Base-by-base conservation (phyloP, 1,284 basidiomycete genomes). In the Leccinum colubrinum region DNA sequence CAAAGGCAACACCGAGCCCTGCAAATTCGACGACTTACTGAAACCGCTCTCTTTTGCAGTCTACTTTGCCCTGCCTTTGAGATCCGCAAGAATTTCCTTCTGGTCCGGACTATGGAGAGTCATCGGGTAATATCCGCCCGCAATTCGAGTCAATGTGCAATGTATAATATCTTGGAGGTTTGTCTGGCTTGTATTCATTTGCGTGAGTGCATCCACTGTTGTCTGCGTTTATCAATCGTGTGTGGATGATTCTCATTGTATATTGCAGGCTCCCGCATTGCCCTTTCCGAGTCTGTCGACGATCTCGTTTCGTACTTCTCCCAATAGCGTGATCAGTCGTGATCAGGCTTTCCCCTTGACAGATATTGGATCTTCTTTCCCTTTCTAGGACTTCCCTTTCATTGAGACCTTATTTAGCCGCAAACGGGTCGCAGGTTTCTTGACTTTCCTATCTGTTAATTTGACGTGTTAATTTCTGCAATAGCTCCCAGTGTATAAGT, bases 251-350 rank as follows among this genome's bases (percentile, higher is more conserved):
- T 30, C 30, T 30, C 30, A 30, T 30, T 30, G 30, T 30, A 30
- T 30, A 30, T 30, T 30, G 30, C 30, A 30, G 30, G 30, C 30
- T 30, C 30, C 30, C 30, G 30, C 30, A 30, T 30, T 68, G 76
- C 67, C 55, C 12, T 27, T 52, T 12, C 4, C 35, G 35, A 35
- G 4, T 48, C 43, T 17, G 43, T 48, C 43, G 43, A 11, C 17
- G n/a, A 48, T 17, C n/a, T 48, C 17, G 9, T 20, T 48, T 48
- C 43, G n/a, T 48, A 11, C 8, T 20, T 48, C n/a, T 48, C 43
- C 43, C 43, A 17, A 11, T 48, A n/a, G 17, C 43, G 35, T 35
- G 35, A 11, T 35, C 35, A 35, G 35, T 35, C 33, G 33, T 35
- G 33, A 35, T 35, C 33, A 35, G 35, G 35, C 9, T 12, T 11